phyloP scores from a whole-genome alignment of 2,329 filamentous ascomycete species.

The Ascochyta fabae region DNA sequence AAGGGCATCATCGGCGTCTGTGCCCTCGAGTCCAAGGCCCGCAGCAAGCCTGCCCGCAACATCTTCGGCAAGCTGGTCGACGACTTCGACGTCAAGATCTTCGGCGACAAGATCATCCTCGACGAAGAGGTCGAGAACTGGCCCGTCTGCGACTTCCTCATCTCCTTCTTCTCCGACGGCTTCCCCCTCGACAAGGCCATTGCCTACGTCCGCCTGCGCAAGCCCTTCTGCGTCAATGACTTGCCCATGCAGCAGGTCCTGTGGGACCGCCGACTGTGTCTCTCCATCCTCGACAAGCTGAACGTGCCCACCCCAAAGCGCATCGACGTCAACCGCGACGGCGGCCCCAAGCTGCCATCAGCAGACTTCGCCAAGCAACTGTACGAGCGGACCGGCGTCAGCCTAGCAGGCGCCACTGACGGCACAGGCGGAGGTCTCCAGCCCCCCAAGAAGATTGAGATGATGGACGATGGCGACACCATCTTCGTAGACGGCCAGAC shows the following conservation, averaged over 20 bases:
- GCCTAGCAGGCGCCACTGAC: constrained; percentile 72
- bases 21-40: constrained; percentile 91
- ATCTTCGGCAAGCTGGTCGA: constrained; percentile 91
- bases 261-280: constrained; percentile 91
- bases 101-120: constrained; percentile 97
- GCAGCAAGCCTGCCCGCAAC: constrained; percentile 95
- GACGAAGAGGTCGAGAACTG: constrained; percentile 97
- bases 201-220: constrained; percentile 88
- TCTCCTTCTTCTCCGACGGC: constrained; percentile 97
- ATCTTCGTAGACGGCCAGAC: constrained; percentile 83
- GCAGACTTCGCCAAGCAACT: constrained; percentile 81
- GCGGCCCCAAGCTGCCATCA: constrained; percentile 80
- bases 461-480: constrained; percentile 89
- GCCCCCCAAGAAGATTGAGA: constrained; percentile 72
- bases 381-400: constrained; percentile 79
- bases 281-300: constrained; percentile 86
- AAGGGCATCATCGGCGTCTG: constrained; percentile 85
- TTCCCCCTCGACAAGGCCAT: constrained; percentile 98
- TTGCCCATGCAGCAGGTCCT: constrained; percentile 95
- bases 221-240: constrained; percentile 97
- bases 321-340: constrained; percentile 90
- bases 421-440: constrained; percentile 66
- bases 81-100: constrained; percentile 96
- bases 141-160: constrained; percentile 94
- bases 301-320: constrained; percentile 87